Evolutionary conservation across 2,329 filamentous ascomycete genomes (phyloP).

Genomic region (Claviceps maximensis): DNA sequence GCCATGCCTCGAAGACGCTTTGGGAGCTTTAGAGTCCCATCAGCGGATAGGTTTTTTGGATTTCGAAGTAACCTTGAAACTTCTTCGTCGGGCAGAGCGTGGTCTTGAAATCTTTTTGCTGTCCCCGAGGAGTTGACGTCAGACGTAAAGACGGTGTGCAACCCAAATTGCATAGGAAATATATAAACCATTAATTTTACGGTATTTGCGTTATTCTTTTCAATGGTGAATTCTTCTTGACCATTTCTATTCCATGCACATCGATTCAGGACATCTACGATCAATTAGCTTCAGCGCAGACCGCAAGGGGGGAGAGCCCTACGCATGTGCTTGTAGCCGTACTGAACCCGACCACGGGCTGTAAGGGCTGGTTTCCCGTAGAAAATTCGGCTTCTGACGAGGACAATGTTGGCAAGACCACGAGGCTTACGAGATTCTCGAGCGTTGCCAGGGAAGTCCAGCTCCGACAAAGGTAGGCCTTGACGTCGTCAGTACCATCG

Average conservation of each 20-base stretch:
- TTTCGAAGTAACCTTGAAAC: conserved; percentile 32
- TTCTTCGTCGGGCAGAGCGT: conserved; percentile 74
- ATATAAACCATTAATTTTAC: conserved; percentile 78
- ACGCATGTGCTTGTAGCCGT: conserved; percentile 75
- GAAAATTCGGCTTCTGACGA: conserved; percentile 74
- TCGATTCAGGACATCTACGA: conserved; percentile 67
- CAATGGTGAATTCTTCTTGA: not conserved
- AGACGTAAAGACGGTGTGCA: conserved; percentile 87
- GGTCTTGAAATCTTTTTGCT: conserved; percentile 66
- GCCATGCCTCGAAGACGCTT: conserved; percentile 54
- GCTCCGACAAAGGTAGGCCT: conserved; percentile 39
- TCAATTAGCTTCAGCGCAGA: conserved; percentile 9
- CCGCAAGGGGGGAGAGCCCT: conserved; percentile 21
- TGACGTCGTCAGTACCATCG: conserved; percentile 1
- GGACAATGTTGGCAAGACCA: conserved; percentile 47
- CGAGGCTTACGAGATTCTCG: conserved; percentile 4
- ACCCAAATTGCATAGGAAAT: conserved; percentile 77
- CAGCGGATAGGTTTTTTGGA: conserved; percentile 6
- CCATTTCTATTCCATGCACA: conserved; percentile 23
- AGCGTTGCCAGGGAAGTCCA: conserved; percentile 13
- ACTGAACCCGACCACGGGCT: conserved; percentile 50
- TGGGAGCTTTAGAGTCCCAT: conserved; percentile 30
- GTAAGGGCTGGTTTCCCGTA: conserved; percentile 68
- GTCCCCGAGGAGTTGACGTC: conserved; percentile 51
- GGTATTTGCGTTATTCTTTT: conserved; percentile 32